Conservation (phyloP, 2,329 filamentous ascomycete species). For the Ceratocystis huliohia region DNA sequence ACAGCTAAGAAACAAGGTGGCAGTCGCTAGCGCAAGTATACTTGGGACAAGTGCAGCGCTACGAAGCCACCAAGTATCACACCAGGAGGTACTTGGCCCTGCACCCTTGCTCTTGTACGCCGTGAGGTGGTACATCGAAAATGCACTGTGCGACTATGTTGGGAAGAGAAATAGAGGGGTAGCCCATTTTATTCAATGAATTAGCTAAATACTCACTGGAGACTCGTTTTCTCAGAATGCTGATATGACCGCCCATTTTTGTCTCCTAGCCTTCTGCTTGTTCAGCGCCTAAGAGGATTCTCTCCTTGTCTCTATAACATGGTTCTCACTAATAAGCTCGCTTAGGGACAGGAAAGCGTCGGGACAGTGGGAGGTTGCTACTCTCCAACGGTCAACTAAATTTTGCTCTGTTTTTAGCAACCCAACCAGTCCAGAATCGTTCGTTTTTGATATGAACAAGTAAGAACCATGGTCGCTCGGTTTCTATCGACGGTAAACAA, state of each 20-base stretch:
- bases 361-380: background rate
- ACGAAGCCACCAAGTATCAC: conserved; percentile 6
- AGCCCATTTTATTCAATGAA: background rate
- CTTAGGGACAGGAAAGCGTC: background rate
- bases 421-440: too few species aligned
- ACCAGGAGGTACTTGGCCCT: conserved; percentile 7
- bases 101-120: conserved; percentile 1
- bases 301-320: background rate
- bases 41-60: background rate
- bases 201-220: background rate
- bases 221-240: background rate
- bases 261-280: background rate
- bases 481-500: too few species aligned
- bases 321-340: background rate
- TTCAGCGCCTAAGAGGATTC: background rate
- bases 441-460: too few species aligned
- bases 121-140: conserved; percentile 1
- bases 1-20: background rate
- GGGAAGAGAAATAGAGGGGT: background rate
- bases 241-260: background rate
- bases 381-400: too few species aligned
- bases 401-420: too few species aligned
- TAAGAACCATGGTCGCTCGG: too few species aligned
- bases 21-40: conserved; percentile 1
- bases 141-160: conserved; percentile 6